These are phyloP conservation scores for Colletotrichum tanaceti DNA, from an alignment of 2,329 filamentous ascomycete genomes.

Conservation along the genomic window DNA sequence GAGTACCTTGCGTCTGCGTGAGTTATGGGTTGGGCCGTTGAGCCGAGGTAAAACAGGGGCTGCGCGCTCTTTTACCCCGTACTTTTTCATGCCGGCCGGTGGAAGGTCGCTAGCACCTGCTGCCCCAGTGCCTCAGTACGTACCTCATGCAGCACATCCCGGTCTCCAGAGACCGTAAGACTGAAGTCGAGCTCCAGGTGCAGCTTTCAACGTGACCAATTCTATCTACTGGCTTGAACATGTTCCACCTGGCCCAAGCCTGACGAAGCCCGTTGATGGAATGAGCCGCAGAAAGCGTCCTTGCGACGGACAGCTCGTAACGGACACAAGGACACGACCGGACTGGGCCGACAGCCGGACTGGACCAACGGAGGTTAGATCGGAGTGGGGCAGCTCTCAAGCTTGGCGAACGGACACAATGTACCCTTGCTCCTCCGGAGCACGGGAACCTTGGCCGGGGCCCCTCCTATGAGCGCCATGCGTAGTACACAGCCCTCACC, in stretches of 20 bases:
- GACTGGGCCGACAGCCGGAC: slow-evolving; percentile 12
- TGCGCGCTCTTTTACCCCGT: slow-evolving; percentile 16
- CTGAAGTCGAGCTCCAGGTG: neutral
- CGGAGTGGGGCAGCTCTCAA: neutral
- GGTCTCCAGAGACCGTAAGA: neutral
- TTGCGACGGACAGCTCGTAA: neutral
- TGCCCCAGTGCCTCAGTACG: neutral
- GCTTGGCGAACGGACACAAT: slow-evolving; percentile 21
- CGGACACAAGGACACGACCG: slow-evolving; percentile 2
- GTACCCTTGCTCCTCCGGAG: neutral
- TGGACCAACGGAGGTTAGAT: slow-evolving; percentile 29
- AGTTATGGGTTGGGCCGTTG: slow-evolving; percentile 1
- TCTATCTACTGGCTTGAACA: neutral
- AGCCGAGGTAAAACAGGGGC: slow-evolving; percentile 34
- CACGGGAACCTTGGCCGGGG: neutral
- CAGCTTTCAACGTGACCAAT: neutral
- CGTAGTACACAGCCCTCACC: neutral
- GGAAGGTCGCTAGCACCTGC: neutral
- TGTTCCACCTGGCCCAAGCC: neutral
- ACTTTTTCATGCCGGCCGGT: slow-evolving; percentile 1
- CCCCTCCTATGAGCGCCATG: neutral
- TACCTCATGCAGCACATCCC: neutral
- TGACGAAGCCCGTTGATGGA: neutral
- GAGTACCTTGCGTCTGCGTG: neutral
- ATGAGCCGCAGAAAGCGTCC: neutral